These are phyloP conservation scores for Tolypocladium guangdongense DNA, from an alignment of 2,329 filamentous ascomycete genomes.

Conservation along the genomic window DNA sequence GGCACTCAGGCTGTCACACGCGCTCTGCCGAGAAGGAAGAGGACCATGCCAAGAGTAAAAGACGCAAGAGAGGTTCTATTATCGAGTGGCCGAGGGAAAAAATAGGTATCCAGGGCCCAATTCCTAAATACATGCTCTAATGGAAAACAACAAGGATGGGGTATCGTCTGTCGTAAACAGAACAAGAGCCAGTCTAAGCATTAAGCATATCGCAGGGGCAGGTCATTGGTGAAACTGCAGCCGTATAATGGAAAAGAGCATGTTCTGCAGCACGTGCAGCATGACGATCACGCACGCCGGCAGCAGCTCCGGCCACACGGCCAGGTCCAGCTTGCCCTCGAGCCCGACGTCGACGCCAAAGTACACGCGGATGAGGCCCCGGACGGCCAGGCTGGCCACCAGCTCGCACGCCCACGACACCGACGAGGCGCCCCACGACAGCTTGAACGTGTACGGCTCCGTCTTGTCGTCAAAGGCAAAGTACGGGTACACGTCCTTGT, in stretches of 20 bases:
- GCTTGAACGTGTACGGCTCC: slow-evolving; percentile 47
- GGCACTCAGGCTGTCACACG: not conserved
- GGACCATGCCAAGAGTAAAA: not conserved
- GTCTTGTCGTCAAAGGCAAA: slow-evolving; percentile 47
- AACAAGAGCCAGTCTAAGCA: not conserved
- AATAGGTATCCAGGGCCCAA: not conserved
- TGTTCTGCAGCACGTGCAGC: slow-evolving; percentile 60
- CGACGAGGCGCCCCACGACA: slow-evolving; percentile 52
- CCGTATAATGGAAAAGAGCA: slow-evolving; percentile 59
- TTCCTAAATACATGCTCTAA: not conserved
- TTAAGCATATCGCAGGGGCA: not conserved
- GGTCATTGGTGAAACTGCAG: slow-evolving; percentile 37
- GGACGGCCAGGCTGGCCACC: slow-evolving; percentile 47
- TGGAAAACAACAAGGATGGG: not conserved
- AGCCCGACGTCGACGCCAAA: slow-evolving; percentile 52
- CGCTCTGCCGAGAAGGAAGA: not conserved
- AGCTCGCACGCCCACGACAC: slow-evolving; percentile 60
- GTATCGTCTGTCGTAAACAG: not conserved
- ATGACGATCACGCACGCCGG: slow-evolving; percentile 55
- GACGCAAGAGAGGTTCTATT: not conserved
- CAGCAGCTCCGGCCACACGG: slow-evolving; percentile 55
- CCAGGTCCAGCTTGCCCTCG: slow-evolving; percentile 54
- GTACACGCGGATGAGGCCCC: slow-evolving; percentile 44
- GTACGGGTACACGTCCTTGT: slow-evolving; percentile 59
- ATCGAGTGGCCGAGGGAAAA: not conserved